Conservation (phyloP, 176 grass and related monocot species). For the Lolium perenne region DNA sequence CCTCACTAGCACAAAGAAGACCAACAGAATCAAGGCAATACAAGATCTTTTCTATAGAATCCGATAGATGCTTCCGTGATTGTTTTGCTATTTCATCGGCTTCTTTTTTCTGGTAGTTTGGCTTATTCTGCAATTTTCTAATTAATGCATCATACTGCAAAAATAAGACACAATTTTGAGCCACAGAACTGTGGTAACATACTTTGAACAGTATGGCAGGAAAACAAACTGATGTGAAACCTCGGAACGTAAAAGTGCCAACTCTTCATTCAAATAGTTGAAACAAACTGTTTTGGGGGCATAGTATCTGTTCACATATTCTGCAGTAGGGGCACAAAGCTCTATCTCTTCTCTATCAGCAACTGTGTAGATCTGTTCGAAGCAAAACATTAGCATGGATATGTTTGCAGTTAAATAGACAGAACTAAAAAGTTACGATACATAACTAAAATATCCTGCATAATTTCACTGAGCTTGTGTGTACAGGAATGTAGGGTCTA, state of each 20-base stretch:
- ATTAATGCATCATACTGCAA: conserved; percentile 73
- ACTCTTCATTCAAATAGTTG: conserved; percentile 63
- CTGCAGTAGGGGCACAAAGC: conserved; percentile 66
- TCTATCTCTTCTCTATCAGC: conserved; percentile 78
- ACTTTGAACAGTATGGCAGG: conserved; percentile 16
- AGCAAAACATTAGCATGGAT: conserved; percentile 31
- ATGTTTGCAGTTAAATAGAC: conserved; percentile 28
- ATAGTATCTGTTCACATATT: conserved; percentile 80
- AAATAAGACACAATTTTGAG: background rate
- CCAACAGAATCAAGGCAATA: conserved; percentile 78
- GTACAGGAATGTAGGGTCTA: conserved; percentile 40
- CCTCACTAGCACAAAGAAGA: conserved; percentile 84
- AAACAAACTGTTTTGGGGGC: conserved; percentile 54
- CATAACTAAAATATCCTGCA: background rate
- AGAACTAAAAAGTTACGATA: conserved; percentile 17
- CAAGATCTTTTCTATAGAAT: conserved; percentile 67
- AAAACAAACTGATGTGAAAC: conserved; percentile 45
- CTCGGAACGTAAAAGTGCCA: conserved; percentile 52
- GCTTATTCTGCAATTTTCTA: conserved; percentile 54
- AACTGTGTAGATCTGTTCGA: conserved; percentile 70
- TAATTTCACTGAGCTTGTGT: conserved; percentile 21
- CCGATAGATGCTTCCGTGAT: conserved; percentile 60
- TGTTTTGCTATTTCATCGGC: conserved; percentile 63
- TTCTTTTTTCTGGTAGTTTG: conserved; percentile 59
- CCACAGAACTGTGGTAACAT: background rate